Base-by-base conservation (phyloP, 2,329 filamentous ascomycete species). In the Hypoxylon sp. region DNA sequence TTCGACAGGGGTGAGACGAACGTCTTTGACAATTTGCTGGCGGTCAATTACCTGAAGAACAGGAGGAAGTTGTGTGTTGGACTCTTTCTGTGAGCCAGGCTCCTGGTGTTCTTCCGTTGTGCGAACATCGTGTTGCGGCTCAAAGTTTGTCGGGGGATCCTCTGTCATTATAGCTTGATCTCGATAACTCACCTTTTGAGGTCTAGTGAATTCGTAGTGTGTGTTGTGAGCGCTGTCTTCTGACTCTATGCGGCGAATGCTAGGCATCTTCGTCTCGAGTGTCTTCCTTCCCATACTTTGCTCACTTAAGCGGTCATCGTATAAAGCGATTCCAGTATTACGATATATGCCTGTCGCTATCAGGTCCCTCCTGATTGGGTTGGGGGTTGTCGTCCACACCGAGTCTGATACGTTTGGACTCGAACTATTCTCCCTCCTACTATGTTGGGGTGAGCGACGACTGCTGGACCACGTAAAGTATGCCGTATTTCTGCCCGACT, bases 401-500 rank as follows among this genome's bases (percentile, higher is more conserved):
- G 65, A 65, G 34, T 61, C 55, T 30, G 66, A 43, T 37, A 27
- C 32, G 8, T 52, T 34, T 34, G 51, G 34, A 7, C 32, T 41
- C 50, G 23, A 55, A 9, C 45, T 34, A 29, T 48, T 58, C 14
- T 30, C 29, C n/a, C 23, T 21, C 19, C n/a, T 45, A 6, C 30
- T 54, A 23, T 27, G 11, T 29, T 29, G 53, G 7, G 66, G 67
- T 2, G 72, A 73, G 14, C 65, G 30, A 5, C 67, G 69, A 63
- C 70, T 76, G 14, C 56, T 72, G 5, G 73, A 72, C 74, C 74
- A 75, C 21, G 72, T 75, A 16, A 74, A 70, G 48, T 73, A 74
- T 34, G 69, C 69, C 8, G 71, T 74, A 16, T 69, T 58, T 58
- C 52, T 65, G 37, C 63, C 68, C 5, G 70, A 68, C 2, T 41